phyloP scores from a whole-genome alignment of 805 yeast genomes.

The Grigorovia transvaalensis region DNA sequence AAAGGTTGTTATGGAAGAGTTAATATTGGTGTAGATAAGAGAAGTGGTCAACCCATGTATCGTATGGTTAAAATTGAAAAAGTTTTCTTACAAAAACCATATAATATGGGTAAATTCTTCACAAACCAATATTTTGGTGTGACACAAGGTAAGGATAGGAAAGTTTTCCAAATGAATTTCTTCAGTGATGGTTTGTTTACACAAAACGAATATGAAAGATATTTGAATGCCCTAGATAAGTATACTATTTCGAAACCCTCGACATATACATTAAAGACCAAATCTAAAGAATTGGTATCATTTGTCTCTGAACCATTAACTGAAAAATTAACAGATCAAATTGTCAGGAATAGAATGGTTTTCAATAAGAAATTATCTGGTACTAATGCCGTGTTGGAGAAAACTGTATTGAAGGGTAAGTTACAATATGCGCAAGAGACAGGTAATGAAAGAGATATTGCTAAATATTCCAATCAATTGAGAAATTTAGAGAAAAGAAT shows the following conservation, averaged over 20 bases:
- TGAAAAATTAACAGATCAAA: constrained; percentile 62
- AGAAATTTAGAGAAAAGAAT: constrained; percentile 32
- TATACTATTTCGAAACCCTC: constrained; percentile 46
- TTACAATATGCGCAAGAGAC: constrained; percentile 63
- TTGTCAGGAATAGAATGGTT: constrained; percentile 62
- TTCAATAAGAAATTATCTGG: constrained; percentile 50
- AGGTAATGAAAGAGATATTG: constrained; percentile 35
- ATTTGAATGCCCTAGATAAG: constrained; percentile 48
- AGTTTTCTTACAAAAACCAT: constrained; percentile 43
- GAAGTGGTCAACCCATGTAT: constrained; percentile 55
- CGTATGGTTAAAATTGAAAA: constrained; percentile 76
- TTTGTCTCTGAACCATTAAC: constrained; percentile 61
- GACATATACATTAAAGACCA: constrained; percentile 51
- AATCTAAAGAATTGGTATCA: constrained; percentile 48
- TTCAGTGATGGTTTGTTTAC: constrained; percentile 72
- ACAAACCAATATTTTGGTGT: constrained; percentile 57
- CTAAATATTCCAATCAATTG: constrained; percentile 39
- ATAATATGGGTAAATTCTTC: constrained; percentile 38
- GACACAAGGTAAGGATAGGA: constrained; percentile 72
- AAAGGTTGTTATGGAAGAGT: constrained; percentile 73
- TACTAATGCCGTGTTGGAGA: constrained; percentile 65
- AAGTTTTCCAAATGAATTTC: constrained; percentile 63
- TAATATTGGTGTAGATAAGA: constrained; percentile 62
- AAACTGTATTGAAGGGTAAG: constrained; percentile 62
- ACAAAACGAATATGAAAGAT: constrained; percentile 62